Evolutionary conservation across 75 land plant genomes (phyloP).

Genomic region (Cunninghamia lanceolata): DNA sequence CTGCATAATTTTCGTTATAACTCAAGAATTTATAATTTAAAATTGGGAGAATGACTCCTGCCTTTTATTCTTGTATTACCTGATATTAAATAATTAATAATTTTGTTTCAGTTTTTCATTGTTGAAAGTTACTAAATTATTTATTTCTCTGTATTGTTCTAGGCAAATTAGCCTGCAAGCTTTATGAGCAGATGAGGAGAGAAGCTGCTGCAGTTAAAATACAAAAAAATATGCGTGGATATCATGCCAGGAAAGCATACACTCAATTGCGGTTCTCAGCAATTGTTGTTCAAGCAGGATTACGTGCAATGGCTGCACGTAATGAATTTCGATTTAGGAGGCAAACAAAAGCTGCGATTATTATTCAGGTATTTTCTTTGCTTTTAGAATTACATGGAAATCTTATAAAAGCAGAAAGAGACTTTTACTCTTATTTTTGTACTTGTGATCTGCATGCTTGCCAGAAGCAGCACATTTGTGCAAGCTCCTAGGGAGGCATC

Average conservation of each 20-base stretch:
- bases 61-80: not conserved
- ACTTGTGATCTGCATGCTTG: not conserved
- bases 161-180: conserved; percentile 66
- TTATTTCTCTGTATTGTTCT: not conserved
- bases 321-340: conserved; percentile 56
- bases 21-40: not conserved
- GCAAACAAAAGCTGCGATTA: conserved; percentile 65
- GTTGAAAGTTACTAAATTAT: not conserved
- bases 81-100: not conserved
- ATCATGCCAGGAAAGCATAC: conserved; percentile 44
- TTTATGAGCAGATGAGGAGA: conserved; percentile 44
- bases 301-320: conserved; percentile 73
- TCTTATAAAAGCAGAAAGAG: not conserved
- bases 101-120: not conserved
- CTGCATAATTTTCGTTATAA: not conserved
- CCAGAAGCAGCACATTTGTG: not conserved
- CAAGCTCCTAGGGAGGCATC: not conserved
- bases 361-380: conserved; percentile 49
- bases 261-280: conserved; percentile 34
- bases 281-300: conserved; percentile 62
- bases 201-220: conserved; percentile 73
- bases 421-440: not conserved
- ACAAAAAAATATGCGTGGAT: conserved; percentile 50
- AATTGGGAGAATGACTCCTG: not conserved
- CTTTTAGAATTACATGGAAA: not conserved